Conservation (phyloP, 78 protist species). For the Tieghemostelium lacteum region DNA sequence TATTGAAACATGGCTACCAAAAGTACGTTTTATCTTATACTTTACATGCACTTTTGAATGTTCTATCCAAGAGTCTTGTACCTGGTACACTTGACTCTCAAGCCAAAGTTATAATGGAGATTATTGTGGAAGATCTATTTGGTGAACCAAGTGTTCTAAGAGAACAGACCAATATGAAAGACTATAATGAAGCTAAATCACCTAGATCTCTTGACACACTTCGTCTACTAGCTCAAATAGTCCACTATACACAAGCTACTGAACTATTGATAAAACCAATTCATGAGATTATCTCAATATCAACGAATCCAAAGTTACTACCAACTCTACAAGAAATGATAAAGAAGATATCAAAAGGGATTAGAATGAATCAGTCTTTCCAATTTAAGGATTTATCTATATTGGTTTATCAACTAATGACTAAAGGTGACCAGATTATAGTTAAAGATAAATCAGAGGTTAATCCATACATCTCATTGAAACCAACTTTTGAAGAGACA, state of each 20-base stretch:
- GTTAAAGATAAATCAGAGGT: neutral
- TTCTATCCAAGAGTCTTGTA: neutral
- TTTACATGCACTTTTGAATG: neutral
- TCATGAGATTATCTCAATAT: slow-evolving; percentile 23
- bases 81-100: slow-evolving; percentile 30
- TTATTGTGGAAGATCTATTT: slow-evolving; percentile 51
- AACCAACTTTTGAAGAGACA: slow-evolving; percentile 53
- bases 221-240: neutral
- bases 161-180: too few relatives aligned
- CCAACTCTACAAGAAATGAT: slow-evolving; percentile 21
- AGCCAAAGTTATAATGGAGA: neutral
- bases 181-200: slow-evolving; percentile 32
- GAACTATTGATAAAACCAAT: slow-evolving; percentile 22
- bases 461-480: neutral
- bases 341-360: slow-evolving; percentile 22
- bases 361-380: neutral
- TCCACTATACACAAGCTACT: neutral
- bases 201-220: slow-evolving; percentile 16
- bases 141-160: slow-evolving; percentile 22
- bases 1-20: slow-evolving; percentile 45
- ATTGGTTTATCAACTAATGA: neutral
- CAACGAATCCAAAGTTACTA: slow-evolving; percentile 30
- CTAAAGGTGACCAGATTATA: slow-evolving; percentile 19
- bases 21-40: slow-evolving; percentile 40
- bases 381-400: neutral